Conservation (phyloP, 441 rosid genomes). For the Arabidopsis hybrid region DNA sequence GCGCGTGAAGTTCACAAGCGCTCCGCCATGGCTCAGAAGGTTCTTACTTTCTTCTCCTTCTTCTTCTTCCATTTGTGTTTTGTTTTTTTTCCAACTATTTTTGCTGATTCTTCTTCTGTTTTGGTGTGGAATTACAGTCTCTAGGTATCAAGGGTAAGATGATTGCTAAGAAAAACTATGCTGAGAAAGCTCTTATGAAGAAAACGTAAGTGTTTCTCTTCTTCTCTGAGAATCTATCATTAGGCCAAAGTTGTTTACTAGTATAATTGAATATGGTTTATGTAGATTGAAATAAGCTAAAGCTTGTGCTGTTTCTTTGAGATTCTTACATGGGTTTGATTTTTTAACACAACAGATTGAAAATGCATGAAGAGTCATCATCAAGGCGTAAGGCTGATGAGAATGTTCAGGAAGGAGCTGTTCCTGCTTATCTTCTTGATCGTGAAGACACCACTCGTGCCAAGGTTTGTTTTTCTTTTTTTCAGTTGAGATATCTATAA, state of each 20-base stretch:
- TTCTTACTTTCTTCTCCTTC: conserved; percentile 22
- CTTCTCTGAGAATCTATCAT: background rate
- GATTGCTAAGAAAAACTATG: conserved; percentile 89
- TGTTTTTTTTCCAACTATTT: background rate
- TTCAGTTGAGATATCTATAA: background rate
- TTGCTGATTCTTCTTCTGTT: conserved; percentile 5
- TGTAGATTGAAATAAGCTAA: background rate
- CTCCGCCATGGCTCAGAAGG: conserved; percentile 76
- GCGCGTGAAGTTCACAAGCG: conserved; percentile 85
- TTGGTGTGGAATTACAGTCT: conserved; percentile 49
- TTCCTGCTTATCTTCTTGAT: conserved; percentile 94
- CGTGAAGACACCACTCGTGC: conserved; percentile 86
- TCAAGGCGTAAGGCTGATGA: conserved; percentile 88
- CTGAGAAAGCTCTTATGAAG: conserved; percentile 95
- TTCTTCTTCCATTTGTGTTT: background rate
- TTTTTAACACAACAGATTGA: conserved; percentile 54
- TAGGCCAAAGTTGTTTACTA: background rate
- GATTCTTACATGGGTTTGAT: too few species aligned
- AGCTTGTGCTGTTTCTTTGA: too few species aligned
- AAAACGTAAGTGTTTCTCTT: conserved; percentile 65
- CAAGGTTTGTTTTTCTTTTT: conserved; percentile 53
- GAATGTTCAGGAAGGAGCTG: conserved; percentile 84
- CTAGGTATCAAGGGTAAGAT: conserved; percentile 94
- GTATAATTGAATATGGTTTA: background rate
- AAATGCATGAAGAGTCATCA: conserved; percentile 87